Percentiles rank a stretch among this genome's conserved stretches.
These are phyloP conservation scores for Botrytis hyacinthi DNA, from an alignment of 2,329 filamentous ascomycete species.

Conservation along the genomic window DNA sequence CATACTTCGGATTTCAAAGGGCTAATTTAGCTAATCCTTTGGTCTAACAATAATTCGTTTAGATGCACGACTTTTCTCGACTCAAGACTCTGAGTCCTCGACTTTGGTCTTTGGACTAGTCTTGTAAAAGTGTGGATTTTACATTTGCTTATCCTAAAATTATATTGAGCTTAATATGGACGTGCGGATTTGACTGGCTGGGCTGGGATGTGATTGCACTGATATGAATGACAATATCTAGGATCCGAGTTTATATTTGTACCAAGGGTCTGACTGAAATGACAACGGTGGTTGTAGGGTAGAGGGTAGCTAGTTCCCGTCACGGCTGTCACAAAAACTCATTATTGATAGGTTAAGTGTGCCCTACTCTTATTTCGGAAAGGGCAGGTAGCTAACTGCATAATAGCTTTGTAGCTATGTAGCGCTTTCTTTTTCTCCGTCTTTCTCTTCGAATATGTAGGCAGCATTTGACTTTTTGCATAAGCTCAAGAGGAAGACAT, in stretches of 20 bases:
- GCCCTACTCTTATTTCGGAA: neutral
- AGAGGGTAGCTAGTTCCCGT: constrained; percentile 1
- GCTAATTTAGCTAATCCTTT: neutral
- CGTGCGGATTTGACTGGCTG: neutral
- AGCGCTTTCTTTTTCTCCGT: neutral
- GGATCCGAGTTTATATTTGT: neutral
- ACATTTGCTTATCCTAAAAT: neutral
- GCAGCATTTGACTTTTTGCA: neutral
- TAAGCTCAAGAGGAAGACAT: neutral
- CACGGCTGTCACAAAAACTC: neutral
- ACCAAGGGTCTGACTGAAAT: neutral
- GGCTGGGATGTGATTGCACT: neutral
- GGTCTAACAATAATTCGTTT: neutral
- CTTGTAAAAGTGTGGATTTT: neutral
- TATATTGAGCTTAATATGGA: neutral
- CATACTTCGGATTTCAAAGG: too few relatives aligned
- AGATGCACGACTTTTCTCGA: neutral
- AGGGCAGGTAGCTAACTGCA: neutral
- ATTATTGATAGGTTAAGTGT: neutral
- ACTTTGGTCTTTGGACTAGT: neutral
- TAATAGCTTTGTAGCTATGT: neutral
- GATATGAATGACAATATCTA: neutral
- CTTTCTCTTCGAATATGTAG: neutral
- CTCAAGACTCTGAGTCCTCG: neutral
- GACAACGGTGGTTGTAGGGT: neutral